Evolutionary conservation across 768 basidiomycete genomes (phyloP), one percentile per base, ranked within the genome.

Genomic region (Leccinum boreale): DNA sequence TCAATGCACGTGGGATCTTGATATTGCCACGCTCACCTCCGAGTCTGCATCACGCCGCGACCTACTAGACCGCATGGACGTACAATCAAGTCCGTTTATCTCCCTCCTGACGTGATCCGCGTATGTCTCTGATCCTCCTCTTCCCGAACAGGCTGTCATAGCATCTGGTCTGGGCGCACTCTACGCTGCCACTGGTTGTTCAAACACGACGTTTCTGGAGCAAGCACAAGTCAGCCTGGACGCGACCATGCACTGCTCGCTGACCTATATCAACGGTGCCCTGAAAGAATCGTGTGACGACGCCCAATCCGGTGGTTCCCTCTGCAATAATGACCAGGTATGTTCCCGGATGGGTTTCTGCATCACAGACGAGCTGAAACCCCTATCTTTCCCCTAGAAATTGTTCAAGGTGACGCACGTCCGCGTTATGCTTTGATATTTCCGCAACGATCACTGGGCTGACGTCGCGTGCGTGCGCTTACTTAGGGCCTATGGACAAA

Each of bases 231-330:
- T 79, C 47, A 82, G 81, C 12, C 68, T 85, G 36, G 77, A 83
- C 57, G 81, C 81, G 1, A 81, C 81, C 14, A 79, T 83, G 17
- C 50, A 57, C 12, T 62, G 66, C 24, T 58, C 54, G 28, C 67
- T 83, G 33, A 75, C 81, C 3, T 62, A 58, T 3, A 71, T 76
- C 58, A 67, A 70, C 54, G 51, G 17, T 5, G 77, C 81, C 57
- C 73, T 83, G 35, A 77, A 70, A 57, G 83, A 84, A 66, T 77
- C 81, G 1, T 85, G 83, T 53, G 83, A 85, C 59, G 67, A 79
- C 53, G 76, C 78, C 10, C 60, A 67, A 14, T 55, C 74, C 1
- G 75, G 76, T 23, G 74, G 73, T 26, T 29, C 76, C 0, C 65
- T 70, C 19, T 84, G 31, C 31, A 4, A 31, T 5, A 5, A 31